A percentile compares a stretch with the other conserved stretches of the same genome.
Evolutionary conservation across 2,329 filamentous ascomycete species (phyloP).

Genomic region (Tolypocladium ovalisporum): DNA sequence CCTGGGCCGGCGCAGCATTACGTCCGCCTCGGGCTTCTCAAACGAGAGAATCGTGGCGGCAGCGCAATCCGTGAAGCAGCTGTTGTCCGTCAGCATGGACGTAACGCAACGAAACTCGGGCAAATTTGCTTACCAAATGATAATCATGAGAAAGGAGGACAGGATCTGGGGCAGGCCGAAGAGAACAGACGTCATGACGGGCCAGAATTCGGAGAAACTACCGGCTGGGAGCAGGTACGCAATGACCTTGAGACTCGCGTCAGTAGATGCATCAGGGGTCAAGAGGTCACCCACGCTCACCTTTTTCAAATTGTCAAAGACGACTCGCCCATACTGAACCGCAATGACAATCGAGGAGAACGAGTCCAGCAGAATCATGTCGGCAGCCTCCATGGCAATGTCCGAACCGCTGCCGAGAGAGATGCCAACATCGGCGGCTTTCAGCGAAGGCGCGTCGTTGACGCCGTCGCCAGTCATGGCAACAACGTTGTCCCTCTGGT

Average conservation of each 20-base stretch:
- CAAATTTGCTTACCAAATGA: slow-evolving; percentile 39
- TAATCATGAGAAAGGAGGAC: slow-evolving; percentile 62
- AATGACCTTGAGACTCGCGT: slow-evolving; percentile 21
- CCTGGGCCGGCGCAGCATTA: slow-evolving; percentile 58
- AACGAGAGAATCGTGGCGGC: slow-evolving; percentile 66
- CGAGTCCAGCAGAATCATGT: slow-evolving; percentile 69
- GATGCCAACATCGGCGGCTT: slow-evolving; percentile 72
- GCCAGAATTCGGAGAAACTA: slow-evolving; percentile 66
- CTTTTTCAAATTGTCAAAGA: slow-evolving; percentile 76
- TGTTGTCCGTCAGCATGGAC: slow-evolving; percentile 8
- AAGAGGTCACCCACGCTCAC: slow-evolving; percentile 25
- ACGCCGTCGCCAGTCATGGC: slow-evolving; percentile 84
- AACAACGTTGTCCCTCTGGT: slow-evolving; percentile 56
- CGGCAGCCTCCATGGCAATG: slow-evolving; percentile 70
- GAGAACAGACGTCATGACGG: slow-evolving; percentile 60
- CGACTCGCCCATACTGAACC: slow-evolving; percentile 59
- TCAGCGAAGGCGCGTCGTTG: slow-evolving; percentile 74
- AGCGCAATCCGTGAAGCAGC: slow-evolving; percentile 67
- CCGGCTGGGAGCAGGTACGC: slow-evolving; percentile 66
- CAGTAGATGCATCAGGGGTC: background rate
- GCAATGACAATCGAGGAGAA: slow-evolving; percentile 65
- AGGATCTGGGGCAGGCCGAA: slow-evolving; percentile 66
- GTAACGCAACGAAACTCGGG: too few relatives aligned
- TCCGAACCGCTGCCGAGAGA: slow-evolving; percentile 73
- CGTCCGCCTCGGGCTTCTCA: slow-evolving; percentile 66